Evolutionary conservation across 2,329 filamentous ascomycete genomes (phyloP).

Genomic region (Apiospora kogelbergensis): DNA sequence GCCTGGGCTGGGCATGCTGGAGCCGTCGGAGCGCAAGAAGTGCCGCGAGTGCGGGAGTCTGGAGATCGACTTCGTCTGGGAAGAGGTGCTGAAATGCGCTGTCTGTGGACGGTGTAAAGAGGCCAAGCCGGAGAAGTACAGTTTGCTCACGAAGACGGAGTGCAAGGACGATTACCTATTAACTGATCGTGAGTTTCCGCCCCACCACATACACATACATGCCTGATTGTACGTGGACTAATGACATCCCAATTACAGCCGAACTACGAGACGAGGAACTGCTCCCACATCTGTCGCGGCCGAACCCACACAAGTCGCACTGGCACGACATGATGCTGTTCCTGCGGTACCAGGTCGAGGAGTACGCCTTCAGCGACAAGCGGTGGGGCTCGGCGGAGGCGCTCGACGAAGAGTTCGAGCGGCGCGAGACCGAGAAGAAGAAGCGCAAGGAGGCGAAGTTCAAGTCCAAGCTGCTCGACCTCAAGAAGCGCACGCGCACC

Average conservation of each 20-base stretch:
- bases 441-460: slow-evolving; percentile 88
- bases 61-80: slow-evolving; percentile 96
- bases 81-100: slow-evolving; percentile 73
- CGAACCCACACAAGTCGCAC: slow-evolving; percentile 92
- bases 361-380: slow-evolving; percentile 74
- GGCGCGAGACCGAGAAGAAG: slow-evolving; percentile 77
- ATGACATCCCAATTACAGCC: slow-evolving; percentile 47
- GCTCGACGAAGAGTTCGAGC: slow-evolving; percentile 85
- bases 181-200: slow-evolving; percentile 69
- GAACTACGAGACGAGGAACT: slow-evolving; percentile 88
- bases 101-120: slow-evolving; percentile 89
- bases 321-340: slow-evolving; percentile 99
- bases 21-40: slow-evolving; percentile 64
- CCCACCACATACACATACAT: no score
- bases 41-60: slow-evolving; percentile 81
- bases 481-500: slow-evolving; percentile 91
- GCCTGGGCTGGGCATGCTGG: slow-evolving; percentile 77
- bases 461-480: slow-evolving; percentile 79
- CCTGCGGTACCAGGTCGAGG: slow-evolving; percentile 88
- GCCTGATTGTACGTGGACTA: not conserved
- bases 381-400: slow-evolving; percentile 91
- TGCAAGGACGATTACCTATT: slow-evolving; percentile 92
- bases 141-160: slow-evolving; percentile 93
- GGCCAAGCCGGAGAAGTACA: slow-evolving; percentile 87
- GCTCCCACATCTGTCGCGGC: slow-evolving; percentile 81